phyloP scores from a whole-genome alignment of 768 basidiomycete genomes.

The Boletus speciosus region DNA sequence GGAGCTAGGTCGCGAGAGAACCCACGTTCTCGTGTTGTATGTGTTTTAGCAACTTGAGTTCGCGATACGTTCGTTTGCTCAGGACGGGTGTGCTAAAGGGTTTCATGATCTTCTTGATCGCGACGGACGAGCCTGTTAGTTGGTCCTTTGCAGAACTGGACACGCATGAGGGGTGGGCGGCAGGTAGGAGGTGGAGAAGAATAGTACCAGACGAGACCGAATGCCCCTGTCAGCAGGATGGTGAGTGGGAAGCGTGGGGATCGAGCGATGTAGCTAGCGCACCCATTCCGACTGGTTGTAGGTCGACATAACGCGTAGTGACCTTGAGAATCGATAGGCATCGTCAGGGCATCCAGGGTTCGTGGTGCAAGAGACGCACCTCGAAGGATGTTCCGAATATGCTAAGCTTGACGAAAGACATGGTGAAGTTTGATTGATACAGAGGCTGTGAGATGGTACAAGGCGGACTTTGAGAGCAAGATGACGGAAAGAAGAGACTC shows the following conservation, averaged over 20 bases:
- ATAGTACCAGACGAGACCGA: conserved; percentile 92
- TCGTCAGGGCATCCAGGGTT: conserved; percentile 17
- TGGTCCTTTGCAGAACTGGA: conserved; percentile 90
- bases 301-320: conserved; percentile 97
- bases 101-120: conserved; percentile 99
- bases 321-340: conserved; percentile 51
- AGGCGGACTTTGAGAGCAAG: conserved; percentile 3
- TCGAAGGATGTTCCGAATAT: conserved; percentile 99
- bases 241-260: conserved; percentile 15
- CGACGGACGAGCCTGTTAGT: conserved; percentile 88
- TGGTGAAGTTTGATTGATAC: conserved; percentile 25
- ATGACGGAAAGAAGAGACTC: conserved; percentile 11
- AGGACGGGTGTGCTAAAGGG: conserved; percentile 99
- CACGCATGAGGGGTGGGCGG: conserved; percentile 10
- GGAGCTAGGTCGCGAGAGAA: conserved; percentile 6
- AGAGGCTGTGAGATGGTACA: not conserved
- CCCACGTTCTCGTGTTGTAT: conserved; percentile 96
- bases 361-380: conserved; percentile 40
- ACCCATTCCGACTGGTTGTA: conserved; percentile 99
- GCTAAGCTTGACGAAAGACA: conserved; percentile 97
- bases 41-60: conserved; percentile 97
- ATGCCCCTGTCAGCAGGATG: conserved; percentile 56
- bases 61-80: conserved; percentile 94
- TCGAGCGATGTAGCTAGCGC: conserved; percentile 30
- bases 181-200: not conserved